Evolutionary conservation across 108 stramenopile species (phyloP).

Genomic region (Conticribra weissflogii): DNA sequence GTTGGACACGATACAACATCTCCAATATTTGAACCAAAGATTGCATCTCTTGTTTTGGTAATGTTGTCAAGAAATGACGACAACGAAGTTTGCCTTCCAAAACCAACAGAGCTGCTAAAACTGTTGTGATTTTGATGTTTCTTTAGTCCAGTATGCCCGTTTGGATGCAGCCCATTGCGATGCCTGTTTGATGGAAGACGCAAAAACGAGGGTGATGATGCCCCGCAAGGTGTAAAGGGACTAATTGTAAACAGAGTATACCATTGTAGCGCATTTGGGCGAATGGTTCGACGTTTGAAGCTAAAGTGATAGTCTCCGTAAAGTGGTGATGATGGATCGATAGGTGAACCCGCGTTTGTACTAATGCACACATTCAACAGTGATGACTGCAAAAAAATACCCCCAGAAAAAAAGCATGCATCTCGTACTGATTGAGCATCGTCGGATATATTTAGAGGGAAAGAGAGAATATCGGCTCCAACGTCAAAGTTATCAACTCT

Average conservation of each 20-base stretch:
- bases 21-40: slow-evolving; percentile 1
- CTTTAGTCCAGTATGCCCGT: neutral
- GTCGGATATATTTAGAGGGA: slow-evolving; percentile 67
- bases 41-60: neutral
- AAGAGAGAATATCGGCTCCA: slow-evolving; percentile 18
- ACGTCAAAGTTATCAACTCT: too few relatives aligned
- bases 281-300: slow-evolving; percentile 58
- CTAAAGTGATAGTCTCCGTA: slow-evolving; percentile 52
- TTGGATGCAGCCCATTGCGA: too few relatives aligned
- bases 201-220: slow-evolving; percentile 16
- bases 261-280: slow-evolving; percentile 82
- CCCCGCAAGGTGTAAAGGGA: slow-evolving; percentile 58
- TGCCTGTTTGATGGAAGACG: neutral
- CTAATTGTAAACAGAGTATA: slow-evolving; percentile 70
- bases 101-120: neutral
- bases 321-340: slow-evolving; percentile 27
- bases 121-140: slow-evolving; percentile 2
- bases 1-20: slow-evolving; percentile 19
- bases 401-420: slow-evolving; percentile 63
- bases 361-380: slow-evolving; percentile 49
- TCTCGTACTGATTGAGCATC: slow-evolving; percentile 61
- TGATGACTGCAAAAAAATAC: slow-evolving; percentile 63
- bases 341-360: slow-evolving; percentile 50
- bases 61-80: slow-evolving; percentile 1
- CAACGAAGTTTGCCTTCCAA: neutral